Conservation (phyloP, 306 rosid species). For the Sicyos baderoa region DNA sequence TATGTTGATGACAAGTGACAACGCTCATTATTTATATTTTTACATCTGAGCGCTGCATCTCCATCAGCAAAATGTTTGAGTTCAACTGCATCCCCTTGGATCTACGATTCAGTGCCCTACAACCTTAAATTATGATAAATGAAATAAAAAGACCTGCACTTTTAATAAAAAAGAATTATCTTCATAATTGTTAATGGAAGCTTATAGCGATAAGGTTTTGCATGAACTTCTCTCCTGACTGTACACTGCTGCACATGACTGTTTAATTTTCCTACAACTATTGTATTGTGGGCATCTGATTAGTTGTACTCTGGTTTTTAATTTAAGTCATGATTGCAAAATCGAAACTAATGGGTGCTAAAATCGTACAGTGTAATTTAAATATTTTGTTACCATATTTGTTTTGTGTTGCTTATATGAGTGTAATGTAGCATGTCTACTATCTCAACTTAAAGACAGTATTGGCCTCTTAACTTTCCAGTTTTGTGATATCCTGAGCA, state of each 20-base stretch:
- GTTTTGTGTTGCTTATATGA: neutral
- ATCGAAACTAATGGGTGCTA: neutral
- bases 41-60: neutral
- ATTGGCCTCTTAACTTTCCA: neutral
- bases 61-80: neutral
- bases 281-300: neutral
- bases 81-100: neutral
- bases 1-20: neutral
- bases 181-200: too few relatives aligned
- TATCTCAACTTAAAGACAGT: neutral
- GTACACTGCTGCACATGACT: too few relatives aligned
- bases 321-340: neutral
- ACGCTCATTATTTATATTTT: neutral
- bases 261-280: too few relatives aligned
- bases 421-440: neutral
- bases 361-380: neutral
- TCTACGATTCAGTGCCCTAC: neutral
- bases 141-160: too few relatives aligned
- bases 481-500: neutral
- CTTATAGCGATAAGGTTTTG: too few relatives aligned
- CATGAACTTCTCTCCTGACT: too few relatives aligned
- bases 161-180: too few relatives aligned
- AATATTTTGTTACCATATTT: neutral
- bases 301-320: neutral
- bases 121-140: neutral